Base-by-base conservation (phyloP, 352 stramenopile genomes). In the Phytophthora quininea region DNA sequence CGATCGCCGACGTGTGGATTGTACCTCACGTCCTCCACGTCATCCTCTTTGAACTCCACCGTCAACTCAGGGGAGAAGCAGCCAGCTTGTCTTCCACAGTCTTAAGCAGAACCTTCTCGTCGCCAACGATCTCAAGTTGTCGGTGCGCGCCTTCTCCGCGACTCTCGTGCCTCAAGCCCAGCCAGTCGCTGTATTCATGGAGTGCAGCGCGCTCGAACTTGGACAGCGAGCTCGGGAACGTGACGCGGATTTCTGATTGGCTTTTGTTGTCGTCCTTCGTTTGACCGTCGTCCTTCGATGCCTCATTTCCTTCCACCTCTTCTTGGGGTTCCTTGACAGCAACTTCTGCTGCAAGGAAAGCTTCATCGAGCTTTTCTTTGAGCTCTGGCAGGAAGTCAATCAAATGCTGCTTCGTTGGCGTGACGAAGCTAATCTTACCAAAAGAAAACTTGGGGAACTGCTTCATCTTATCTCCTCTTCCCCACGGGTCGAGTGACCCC, bases 1-100 rank as follows among this genome's bases (percentile, higher is more conserved):
- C 70, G 65, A 32, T 95, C 86, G 15, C 80, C 84, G 5, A 91
- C 58, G 2, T 54, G 77, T 43, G 84, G 83, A 45, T 88, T 79
- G 66, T 95, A 92, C 27, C 86, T 74, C 35, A 93, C 78, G 42
- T 92, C 84, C 2, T 64, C 53, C 14, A 91, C 67, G 45, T 89
- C 83, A 51, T 95, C 84, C 40, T 71, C 54, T 32, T 76, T 67
- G 60, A 92, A 92, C 46, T 90, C 82, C 8, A 88, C 54, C 14
- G 81, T 79, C 31, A 84, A 55, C 19, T 77, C 55, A 8, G 67
- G 69, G 64, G 45, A 37, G 69, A 53, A 15, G 61, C 48, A 6
- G 51, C 31, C 12, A 67, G 47, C 38, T 74, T 77, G 9, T 68
- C 60, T 63, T 65, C 32, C 29, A 77, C 53, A 6, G 54, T 63